Evolutionary conservation across 768 basidiomycete species (phyloP), one percentile per base, ranked within the genome.

Genomic region (Postia placenta): DNA sequence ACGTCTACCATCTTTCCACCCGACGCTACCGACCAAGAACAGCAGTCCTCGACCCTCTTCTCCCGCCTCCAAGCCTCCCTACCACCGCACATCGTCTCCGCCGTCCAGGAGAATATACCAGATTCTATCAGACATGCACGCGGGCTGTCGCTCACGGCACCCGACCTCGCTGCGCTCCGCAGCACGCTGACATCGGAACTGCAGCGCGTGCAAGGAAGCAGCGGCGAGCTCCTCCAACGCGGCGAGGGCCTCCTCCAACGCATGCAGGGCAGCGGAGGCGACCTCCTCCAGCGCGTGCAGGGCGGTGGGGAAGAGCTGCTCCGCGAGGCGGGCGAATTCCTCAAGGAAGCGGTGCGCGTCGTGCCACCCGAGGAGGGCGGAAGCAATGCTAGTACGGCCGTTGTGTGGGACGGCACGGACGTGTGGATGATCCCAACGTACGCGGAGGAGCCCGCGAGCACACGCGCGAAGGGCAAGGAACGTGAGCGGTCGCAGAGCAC

Each of bases 311-410:
- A 65, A 49, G 92, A 87, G 54, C 83, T 85, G 14, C 69, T 94
- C 9, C 81, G 76, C n/a, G 59, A 57, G 43, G 76, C 76, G 7
- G 74, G 75, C 20, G 70, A 71, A 36, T 79, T 76, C 65, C 57
- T 80, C 42, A 73, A 71, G 45, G 93, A 97, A 43, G 92, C 90
- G 11, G 91, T 97, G 58, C 94, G 93, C 64, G 86, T 96, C 44
- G 74, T 97, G 12, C 94, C 93, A 0, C 93, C 93, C 1, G 83
- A 87, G 30, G 76, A 76, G 38, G 68, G 61, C 0, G 63, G 20
- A 19, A 43, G 57, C 5, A 37, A 11, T 33, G 60, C 66, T 1
- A 54, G 59, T 26, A 61, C 66, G 2, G 78, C 75, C 3, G 60
- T 83, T 23, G 56, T 79, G 37, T 94, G 91, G 91, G 92, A 94